phyloP scores from a whole-genome alignment of 2,329 filamentous ascomycete species.

The Zalaria obscura region DNA sequence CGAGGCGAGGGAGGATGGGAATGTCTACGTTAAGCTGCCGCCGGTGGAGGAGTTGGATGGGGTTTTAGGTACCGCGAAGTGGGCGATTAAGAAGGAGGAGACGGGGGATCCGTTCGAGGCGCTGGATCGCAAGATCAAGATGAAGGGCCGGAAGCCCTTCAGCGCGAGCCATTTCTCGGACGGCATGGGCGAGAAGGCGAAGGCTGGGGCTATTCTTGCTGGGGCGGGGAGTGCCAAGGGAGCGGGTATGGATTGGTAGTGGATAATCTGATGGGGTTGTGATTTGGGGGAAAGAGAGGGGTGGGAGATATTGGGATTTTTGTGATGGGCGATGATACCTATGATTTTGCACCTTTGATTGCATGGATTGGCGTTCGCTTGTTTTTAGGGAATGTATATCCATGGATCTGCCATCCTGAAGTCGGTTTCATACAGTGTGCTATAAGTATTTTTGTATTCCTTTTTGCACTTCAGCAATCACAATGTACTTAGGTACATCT shows the following conservation, averaged over 20 bases:
- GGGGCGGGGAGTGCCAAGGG: conserved; percentile 27
- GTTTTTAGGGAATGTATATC: too few relatives aligned
- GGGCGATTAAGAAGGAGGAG: conserved; percentile 65
- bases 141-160: conserved; percentile 39
- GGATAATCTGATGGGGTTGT: neutral
- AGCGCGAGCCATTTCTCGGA: conserved; percentile 29
- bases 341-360: too few relatives aligned
- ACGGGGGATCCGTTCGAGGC: conserved; percentile 39
- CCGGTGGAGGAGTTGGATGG: conserved; percentile 68
- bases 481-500: too few relatives aligned
- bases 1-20: conserved; percentile 61
- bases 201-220: conserved; percentile 29
- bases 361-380: too few relatives aligned
- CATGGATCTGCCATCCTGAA: too few relatives aligned
- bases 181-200: conserved; percentile 28
- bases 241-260: conserved; percentile 30
- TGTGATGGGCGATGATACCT: too few relatives aligned
- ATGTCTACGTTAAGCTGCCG: conserved; percentile 68
- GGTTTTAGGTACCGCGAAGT: conserved; percentile 63
- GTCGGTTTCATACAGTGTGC: too few relatives aligned
- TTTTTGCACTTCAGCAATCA: too few relatives aligned
- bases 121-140: conserved; percentile 41
- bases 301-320: too few relatives aligned
- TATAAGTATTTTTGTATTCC: too few relatives aligned
- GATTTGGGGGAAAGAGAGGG: too few relatives aligned